phyloP scores from a whole-genome alignment of 2,329 filamentous ascomycete genomes.

The Macrophomina pseudophaseolina region DNA sequence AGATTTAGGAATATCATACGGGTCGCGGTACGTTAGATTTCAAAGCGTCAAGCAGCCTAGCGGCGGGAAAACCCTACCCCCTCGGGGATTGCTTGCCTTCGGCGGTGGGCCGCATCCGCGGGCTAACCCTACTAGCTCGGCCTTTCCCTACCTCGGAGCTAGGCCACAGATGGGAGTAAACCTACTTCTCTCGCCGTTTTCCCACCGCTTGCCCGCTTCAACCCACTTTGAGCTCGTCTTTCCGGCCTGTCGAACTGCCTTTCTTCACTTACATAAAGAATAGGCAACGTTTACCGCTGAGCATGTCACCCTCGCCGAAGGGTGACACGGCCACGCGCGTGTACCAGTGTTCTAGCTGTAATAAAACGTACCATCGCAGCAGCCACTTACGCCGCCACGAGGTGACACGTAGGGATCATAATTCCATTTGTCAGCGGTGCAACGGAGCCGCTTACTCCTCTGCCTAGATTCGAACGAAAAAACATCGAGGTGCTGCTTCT shows the following conservation, averaged over 20 bases:
- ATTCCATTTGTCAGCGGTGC: background rate
- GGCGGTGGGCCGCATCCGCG: background rate
- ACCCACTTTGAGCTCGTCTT: background rate
- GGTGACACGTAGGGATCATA: background rate
- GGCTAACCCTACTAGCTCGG: background rate
- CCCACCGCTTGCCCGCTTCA: background rate
- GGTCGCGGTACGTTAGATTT: no score
- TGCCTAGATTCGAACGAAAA: constrained; percentile 2
- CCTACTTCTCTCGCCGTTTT: background rate
- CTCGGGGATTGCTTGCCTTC: background rate
- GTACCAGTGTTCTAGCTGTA: background rate
- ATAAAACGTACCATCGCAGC: constrained; percentile 5
- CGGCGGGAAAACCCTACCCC: background rate
- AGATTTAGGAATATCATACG: no score
- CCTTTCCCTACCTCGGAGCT: background rate
- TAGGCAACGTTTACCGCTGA: background rate
- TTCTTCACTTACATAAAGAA: background rate
- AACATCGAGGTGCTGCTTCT: background rate
- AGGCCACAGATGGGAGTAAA: background rate
- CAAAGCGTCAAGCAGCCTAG: background rate
- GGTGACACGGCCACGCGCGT: background rate
- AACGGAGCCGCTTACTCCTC: background rate
- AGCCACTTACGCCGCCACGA: constrained; percentile 9
- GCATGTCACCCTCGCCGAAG: background rate
- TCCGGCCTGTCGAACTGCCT: background rate